Percentiles rank a stretch among this genome's conserved stretches.
Conservation (phyloP, 1,284 basidiomycete species). For the Trichosporon sp. region DNA sequence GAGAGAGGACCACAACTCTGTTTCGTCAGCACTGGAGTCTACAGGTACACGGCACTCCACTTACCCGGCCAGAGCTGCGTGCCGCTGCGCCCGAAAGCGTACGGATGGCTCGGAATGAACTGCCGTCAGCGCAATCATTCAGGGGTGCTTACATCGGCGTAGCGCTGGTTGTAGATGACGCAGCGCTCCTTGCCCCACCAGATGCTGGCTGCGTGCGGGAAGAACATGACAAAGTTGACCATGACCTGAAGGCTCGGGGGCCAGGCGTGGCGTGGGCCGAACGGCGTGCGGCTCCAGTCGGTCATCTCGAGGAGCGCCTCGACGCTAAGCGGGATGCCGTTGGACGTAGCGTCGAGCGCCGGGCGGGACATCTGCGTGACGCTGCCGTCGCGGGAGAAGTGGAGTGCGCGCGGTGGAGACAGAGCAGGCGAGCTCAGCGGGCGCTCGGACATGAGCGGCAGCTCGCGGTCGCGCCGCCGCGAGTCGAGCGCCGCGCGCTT, state of each 20-base stretch:
- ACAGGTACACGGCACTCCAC: conserved; percentile 10
- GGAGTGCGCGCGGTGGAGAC: neutral
- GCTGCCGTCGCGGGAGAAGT: conserved; percentile 10
- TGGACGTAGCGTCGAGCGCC: neutral
- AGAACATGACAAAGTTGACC: conserved; percentile 31
- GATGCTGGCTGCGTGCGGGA: conserved; percentile 39
- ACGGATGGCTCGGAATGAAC: conserved; percentile 37
- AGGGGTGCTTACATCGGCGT: conserved; percentile 28
- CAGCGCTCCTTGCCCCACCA: conserved; percentile 48
- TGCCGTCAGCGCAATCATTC: neutral
- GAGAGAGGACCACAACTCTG: conserved; percentile 40
- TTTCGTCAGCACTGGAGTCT: neutral
- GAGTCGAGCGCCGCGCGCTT: neutral
- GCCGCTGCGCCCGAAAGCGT: conserved; percentile 43
- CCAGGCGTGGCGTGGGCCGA: conserved; percentile 40
- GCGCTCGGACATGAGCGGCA: neutral
- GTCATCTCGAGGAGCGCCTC: conserved; percentile 31
- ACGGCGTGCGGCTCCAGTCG: conserved; percentile 43
- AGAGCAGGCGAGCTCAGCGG: neutral
- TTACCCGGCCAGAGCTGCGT: conserved; percentile 38
- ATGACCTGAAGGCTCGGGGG: conserved; percentile 36
- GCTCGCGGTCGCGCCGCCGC: neutral
- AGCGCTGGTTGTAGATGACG: conserved; percentile 44
- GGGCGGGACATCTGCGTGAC: neutral
- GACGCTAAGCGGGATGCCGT: conserved; percentile 24